A percentile compares a stretch with the other conserved stretches of the same genome.
These are phyloP conservation scores for Chaetothyriales sp. DNA, from an alignment of 2,329 filamentous ascomycete species.

Conservation along the genomic window DNA sequence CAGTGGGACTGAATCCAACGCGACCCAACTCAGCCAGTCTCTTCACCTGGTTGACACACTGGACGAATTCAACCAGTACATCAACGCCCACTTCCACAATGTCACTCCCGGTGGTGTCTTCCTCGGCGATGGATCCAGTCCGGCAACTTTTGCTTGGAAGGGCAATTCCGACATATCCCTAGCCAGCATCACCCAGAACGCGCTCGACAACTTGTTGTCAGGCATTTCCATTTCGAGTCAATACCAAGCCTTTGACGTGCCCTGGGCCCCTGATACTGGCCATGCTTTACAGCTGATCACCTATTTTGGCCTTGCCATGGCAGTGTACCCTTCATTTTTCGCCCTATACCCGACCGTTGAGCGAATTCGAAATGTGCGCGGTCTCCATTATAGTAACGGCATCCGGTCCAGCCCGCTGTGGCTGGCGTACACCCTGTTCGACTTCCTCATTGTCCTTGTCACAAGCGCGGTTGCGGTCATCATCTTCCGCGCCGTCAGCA, in stretches of 20 bases:
- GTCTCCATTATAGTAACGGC: slow-evolving; percentile 82
- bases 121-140: slow-evolving; percentile 46
- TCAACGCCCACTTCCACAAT: slow-evolving; percentile 49
- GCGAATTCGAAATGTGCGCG: slow-evolving; percentile 62
- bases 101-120: slow-evolving; percentile 71
- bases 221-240: slow-evolving; percentile 57
- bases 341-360: slow-evolving; percentile 80
- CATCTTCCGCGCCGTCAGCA: slow-evolving; percentile 50
- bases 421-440: slow-evolving; percentile 69
- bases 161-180: slow-evolving; percentile 50
- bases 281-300: slow-evolving; percentile 64
- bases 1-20: slow-evolving; percentile 18
- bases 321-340: slow-evolving; percentile 73
- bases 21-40: slow-evolving; percentile 25
- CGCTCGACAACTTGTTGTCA: slow-evolving; percentile 51
- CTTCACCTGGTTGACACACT: slow-evolving; percentile 49
- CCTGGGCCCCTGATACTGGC: slow-evolving; percentile 55
- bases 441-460: slow-evolving; percentile 59
- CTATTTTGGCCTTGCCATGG: slow-evolving; percentile 68
- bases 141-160: slow-evolving; percentile 57
- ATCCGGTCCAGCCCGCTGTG: slow-evolving; percentile 71
- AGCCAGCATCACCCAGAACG: slow-evolving; percentile 43
- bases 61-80: slow-evolving; percentile 53
- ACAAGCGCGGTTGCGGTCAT: slow-evolving; percentile 53
- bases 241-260: slow-evolving; percentile 62